Base-by-base conservation (phyloP, 140 eudicot genomes). In the Anethum foeniculum region DNA sequence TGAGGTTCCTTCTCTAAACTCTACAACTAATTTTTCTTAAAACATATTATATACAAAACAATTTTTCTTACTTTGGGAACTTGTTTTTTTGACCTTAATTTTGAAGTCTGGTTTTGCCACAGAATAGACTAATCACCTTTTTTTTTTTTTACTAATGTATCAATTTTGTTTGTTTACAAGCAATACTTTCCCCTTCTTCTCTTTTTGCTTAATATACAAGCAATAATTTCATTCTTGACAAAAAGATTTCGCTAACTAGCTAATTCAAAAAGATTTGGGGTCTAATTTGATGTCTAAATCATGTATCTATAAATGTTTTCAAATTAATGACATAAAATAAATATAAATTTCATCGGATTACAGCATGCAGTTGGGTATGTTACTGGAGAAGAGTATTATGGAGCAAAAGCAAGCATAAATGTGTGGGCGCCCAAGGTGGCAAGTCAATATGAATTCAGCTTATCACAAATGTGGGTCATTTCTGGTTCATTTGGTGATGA, bases 311-410 rank as follows among this genome's bases (percentile, higher is more conserved):
- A 60, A 60, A 60, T 60, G 69, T 60, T 9, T 25, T 60, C 15
- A n/a, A 23, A 25, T 60, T n/a, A 11, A n/a, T n/a, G 69, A n/a
- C 19, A 75, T 43, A 75, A 9, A 34, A 68, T 68, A 14, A 9
- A 13, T 77, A 23, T 58, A 16, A 41, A 12, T 25, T 77, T 56
- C 54, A 34, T 2, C 21, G 67, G 67, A 60, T 41, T 67, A 65
- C 92, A 93, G 98, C 98, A 93, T 86, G 98, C 98, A 30, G 96
- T 93, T 83, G 98, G 92, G 18, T 93, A 86, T 86, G 97, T 91
- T 34, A 90, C 80, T 54, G 98, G 98, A 60, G 91, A 91, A 19
- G 74, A 88, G 62, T 93, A 89, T 60, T 93, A 91, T 64, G 98
- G 98, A 81, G 98, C 98, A 39, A 93, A 93, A 83, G 96, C 98